These are phyloP conservation scores for Tolypocladium capitatum DNA, from an alignment of 2,329 filamentous ascomycete genomes.

Conservation along the genomic window DNA sequence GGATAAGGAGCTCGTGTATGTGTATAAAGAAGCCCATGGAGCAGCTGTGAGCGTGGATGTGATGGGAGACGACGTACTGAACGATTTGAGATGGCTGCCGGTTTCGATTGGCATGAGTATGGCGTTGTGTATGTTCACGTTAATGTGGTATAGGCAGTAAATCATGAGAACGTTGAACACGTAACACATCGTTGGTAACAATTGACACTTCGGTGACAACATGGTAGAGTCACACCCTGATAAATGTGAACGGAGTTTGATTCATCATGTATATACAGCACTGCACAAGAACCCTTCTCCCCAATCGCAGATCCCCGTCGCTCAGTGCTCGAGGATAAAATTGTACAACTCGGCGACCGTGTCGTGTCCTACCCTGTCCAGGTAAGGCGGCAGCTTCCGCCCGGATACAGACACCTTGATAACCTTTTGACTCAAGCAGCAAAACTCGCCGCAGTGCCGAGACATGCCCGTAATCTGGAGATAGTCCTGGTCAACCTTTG, in stretches of 20 bases:
- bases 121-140: no score
- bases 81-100: no score
- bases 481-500: not conserved
- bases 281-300: no score
- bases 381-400: not conserved
- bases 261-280: no score
- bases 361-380: not conserved
- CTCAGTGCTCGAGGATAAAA: not conserved
- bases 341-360: not conserved
- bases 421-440: not conserved
- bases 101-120: no score
- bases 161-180: not conserved
- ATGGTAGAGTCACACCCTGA: no score
- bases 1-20: no score
- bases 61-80: no score
- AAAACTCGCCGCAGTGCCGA: constrained; percentile 4
- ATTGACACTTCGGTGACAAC: no score
- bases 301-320: not conserved
- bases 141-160: not conserved
- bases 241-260: not conserved
- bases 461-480: constrained; percentile 2
- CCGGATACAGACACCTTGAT: not conserved
- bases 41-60: no score
- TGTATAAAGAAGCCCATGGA: no score
- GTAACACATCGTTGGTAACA: no score